These are phyloP conservation scores for Besnoitia besnoiti DNA, from an alignment of 169 alveolate species.

Conservation along the genomic window DNA sequence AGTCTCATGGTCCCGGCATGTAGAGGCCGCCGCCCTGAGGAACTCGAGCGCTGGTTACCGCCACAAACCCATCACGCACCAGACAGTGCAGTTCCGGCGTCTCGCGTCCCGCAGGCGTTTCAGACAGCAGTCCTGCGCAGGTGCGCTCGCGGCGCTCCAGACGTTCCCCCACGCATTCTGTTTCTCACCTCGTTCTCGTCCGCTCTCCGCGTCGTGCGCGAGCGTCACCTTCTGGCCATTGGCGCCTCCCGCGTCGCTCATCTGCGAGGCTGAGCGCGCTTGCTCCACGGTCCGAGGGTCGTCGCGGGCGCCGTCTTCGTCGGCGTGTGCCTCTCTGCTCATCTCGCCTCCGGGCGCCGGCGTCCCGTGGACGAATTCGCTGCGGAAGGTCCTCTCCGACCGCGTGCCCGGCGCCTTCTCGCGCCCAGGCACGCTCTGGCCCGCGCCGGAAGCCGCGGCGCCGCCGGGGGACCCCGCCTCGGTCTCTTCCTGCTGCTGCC, in stretches of 20 bases:
- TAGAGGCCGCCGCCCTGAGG: too few species aligned
- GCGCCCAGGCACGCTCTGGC: too few species aligned
- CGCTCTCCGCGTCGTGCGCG: not conserved
- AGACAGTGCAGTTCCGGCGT: too few species aligned
- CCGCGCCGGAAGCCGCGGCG: too few species aligned
- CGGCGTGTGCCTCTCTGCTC: not conserved
- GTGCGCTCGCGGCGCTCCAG: too few species aligned
- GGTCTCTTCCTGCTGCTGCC: not conserved
- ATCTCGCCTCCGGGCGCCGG: not conserved
- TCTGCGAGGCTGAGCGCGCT: not conserved
- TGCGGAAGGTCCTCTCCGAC: not conserved
- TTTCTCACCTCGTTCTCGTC: not conserved
- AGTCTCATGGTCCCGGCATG: too few species aligned
- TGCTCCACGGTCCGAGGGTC: too few species aligned
- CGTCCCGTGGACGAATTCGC: not conserved
- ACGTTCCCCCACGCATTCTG: not conserved
- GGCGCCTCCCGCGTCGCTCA: not conserved
- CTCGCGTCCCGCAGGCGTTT: too few species aligned
- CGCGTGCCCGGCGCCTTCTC: too few species aligned
- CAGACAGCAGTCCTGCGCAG: too few species aligned
- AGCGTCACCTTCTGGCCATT: not conserved
- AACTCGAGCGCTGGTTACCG: too few species aligned
- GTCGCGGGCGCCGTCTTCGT: not conserved
- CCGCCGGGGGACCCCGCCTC: not conserved
- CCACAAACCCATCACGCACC: too few species aligned